A percentile compares a stretch with the other conserved stretches of the same genome.
phyloP scores from a whole-genome alignment of 805 yeast species.

The Candida endomychidarum region DNA sequence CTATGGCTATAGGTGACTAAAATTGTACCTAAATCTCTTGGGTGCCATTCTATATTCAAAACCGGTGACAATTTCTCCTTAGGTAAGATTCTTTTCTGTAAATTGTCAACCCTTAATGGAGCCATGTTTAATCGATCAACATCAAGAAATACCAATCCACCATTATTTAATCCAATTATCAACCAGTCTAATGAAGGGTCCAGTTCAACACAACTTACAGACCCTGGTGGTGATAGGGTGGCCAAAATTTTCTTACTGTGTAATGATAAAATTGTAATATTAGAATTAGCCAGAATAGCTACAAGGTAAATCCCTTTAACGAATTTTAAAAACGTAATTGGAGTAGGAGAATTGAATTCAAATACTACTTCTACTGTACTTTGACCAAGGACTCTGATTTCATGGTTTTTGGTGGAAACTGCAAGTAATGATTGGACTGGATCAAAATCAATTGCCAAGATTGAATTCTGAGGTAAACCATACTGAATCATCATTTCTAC shows the following conservation, averaged over 20 bases:
- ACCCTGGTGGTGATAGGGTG: slow-evolving; percentile 60
- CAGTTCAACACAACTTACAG: slow-evolving; percentile 64
- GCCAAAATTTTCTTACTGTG: slow-evolving; percentile 60
- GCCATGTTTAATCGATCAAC: slow-evolving; percentile 74
- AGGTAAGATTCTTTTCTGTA: slow-evolving; percentile 62
- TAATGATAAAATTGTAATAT: slow-evolving; percentile 68
- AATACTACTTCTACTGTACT: slow-evolving; percentile 72
- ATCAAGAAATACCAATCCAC: slow-evolving; percentile 70
- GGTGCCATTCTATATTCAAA: slow-evolving; percentile 71
- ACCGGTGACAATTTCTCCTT: slow-evolving; percentile 64
- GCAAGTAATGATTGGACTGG: slow-evolving; percentile 88
- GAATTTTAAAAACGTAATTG: slow-evolving; percentile 59
- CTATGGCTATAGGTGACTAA: slow-evolving; percentile 70
- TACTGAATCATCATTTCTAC: slow-evolving; percentile 30
- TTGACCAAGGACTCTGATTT: slow-evolving; percentile 80
- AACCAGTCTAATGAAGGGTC: slow-evolving; percentile 93
- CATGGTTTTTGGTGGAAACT: slow-evolving; percentile 67
- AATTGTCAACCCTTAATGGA: slow-evolving; percentile 64
- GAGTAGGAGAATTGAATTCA: slow-evolving; percentile 48
- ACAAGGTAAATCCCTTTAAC: slow-evolving; percentile 81
- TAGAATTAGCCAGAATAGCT: slow-evolving; percentile 57
- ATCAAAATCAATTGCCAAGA: slow-evolving; percentile 73
- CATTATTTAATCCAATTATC: slow-evolving; percentile 75
- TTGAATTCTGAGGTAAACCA: slow-evolving; percentile 54
- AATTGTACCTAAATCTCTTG: slow-evolving; percentile 81